Percentiles rank a stretch among this genome's conserved stretches.
Evolutionary conservation across 1,284 basidiomycete species (phyloP).

Genomic region (Sporisorium graminicola): DNA sequence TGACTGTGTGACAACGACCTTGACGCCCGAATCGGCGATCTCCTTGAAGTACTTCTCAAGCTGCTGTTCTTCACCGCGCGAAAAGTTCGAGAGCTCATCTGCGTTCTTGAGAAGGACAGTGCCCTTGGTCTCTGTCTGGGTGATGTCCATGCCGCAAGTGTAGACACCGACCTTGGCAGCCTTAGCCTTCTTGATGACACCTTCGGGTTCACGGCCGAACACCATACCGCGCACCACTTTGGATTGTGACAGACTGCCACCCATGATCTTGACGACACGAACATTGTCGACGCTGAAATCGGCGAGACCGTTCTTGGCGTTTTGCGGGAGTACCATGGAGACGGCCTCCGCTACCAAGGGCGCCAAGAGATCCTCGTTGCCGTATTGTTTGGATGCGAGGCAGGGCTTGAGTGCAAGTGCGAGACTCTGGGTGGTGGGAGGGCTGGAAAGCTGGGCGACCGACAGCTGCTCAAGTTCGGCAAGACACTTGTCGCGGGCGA

Average conservation of each 20-base stretch:
- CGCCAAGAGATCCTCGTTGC: conserved; percentile 86
- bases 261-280: conserved; percentile 98
- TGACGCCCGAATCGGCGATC: conserved; percentile 94
- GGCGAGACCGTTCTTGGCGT: conserved; percentile 71
- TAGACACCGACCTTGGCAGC: conserved; percentile 78
- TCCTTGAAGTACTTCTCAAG: conserved; percentile 78
- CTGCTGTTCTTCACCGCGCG: conserved; percentile 86
- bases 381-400: conserved; percentile 97
- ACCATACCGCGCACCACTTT: conserved; percentile 97
- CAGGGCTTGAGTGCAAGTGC: conserved; percentile 86
- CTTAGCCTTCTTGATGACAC: conserved; percentile 79
- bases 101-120: conserved; percentile 96
- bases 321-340: conserved; percentile 62
- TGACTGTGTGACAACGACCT: conserved; percentile 91
- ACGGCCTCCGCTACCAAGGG: conserved; percentile 92
- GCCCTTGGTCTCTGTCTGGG: conserved; percentile 99
- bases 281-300: conserved; percentile 85
- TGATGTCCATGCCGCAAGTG: conserved; percentile 90
- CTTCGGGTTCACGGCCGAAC: conserved; percentile 94
- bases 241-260: conserved; percentile 84
- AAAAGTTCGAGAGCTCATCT: conserved; percentile 91
- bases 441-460: conserved; percentile 76
- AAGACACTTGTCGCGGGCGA: conserved; percentile 87
- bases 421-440: conserved; percentile 83
- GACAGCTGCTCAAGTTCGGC: conserved; percentile 80